Conservation (phyloP, 176 grass and related monocot species). For the Juncus effusus region DNA sequence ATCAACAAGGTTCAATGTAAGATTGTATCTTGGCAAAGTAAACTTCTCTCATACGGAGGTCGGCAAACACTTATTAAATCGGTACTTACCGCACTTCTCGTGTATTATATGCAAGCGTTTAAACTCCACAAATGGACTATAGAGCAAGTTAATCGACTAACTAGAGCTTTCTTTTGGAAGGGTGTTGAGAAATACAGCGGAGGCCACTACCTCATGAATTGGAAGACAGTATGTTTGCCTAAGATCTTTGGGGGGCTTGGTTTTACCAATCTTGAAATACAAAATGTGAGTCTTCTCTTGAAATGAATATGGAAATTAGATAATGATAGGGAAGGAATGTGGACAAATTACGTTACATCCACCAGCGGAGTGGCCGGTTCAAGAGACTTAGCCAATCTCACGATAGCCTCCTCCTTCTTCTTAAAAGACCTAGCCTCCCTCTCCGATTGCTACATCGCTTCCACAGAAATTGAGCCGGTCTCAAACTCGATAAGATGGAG, state of each 20-base stretch:
- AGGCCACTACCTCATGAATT: neutral
- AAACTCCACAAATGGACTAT: neutral
- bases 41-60: neutral
- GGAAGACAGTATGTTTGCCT: neutral
- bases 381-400: no score
- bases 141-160: neutral
- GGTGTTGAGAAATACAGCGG: neutral
- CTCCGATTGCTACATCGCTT: no score
- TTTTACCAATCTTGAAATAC: neutral
- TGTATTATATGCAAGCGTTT: neutral
- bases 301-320: neutral
- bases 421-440: no score
- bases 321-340: no score
- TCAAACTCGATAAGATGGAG: no score
- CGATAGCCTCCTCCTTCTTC: no score
- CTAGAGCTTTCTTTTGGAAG: neutral
- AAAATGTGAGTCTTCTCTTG: neutral
- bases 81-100: neutral
- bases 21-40: neutral
- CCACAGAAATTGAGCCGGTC: no score
- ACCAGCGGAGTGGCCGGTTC: no score
- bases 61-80: neutral
- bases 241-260: neutral
- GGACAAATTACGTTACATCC: no score
- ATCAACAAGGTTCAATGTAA: neutral